phyloP scores from a whole-genome alignment of 2,329 filamentous ascomycete genomes.

The Verticillium dahliae region DNA sequence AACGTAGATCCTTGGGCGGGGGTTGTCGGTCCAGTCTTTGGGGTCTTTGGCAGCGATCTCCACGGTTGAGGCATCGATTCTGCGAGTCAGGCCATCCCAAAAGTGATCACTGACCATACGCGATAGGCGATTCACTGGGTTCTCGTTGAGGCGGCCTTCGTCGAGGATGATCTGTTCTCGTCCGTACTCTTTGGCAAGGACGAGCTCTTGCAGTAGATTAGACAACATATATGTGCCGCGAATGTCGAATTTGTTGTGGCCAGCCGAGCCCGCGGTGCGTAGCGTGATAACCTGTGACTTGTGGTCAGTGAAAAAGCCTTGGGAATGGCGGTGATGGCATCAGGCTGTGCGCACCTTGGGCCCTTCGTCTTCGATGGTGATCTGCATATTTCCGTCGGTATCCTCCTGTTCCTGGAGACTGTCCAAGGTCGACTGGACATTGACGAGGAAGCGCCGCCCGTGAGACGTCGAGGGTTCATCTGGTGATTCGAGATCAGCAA shows the following conservation, averaged over 20 bases:
- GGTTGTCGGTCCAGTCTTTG: constrained; percentile 92
- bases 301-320: constrained; percentile 9
- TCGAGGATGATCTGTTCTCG: constrained; percentile 87
- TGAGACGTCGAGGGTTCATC: constrained; percentile 63
- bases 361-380: constrained; percentile 92
- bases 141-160: constrained; percentile 87
- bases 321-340: neutral
- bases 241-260: constrained; percentile 81
- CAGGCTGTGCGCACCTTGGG: constrained; percentile 63
- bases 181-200: constrained; percentile 83
- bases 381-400: constrained; percentile 90
- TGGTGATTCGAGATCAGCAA: constrained; percentile 23
- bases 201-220: constrained; percentile 91
- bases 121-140: constrained; percentile 81
- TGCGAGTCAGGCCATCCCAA: constrained; percentile 84
- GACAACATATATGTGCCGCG: constrained; percentile 96
- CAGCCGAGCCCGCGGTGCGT: constrained; percentile 78
- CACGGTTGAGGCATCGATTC: constrained; percentile 84
- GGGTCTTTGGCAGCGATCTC: constrained; percentile 81
- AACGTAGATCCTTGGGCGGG: constrained; percentile 85
- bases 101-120: constrained; percentile 85
- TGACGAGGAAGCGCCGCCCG: constrained; percentile 71
- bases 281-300: constrained; percentile 63
- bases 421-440: constrained; percentile 78
- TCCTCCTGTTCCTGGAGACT: constrained; percentile 80